Base-by-base conservation (phyloP, 2,329 filamentous ascomycete genomes). In the Fusarium buharicum region DNA sequence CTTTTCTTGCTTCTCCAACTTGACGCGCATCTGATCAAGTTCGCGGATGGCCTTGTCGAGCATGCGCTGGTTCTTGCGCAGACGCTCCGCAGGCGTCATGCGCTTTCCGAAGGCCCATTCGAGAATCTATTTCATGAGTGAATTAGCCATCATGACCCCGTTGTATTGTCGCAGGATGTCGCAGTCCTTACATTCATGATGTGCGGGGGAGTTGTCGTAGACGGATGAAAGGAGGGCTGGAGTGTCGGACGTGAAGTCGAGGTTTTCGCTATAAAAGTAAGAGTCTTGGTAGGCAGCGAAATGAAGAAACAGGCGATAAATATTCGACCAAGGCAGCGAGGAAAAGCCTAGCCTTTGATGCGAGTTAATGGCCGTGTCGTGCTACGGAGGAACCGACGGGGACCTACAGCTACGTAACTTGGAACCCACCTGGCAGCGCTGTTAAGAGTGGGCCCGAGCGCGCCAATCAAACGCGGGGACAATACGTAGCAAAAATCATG, bases 31-130 rank as follows among this genome's bases (percentile, higher is more conserved):
- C 63, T 96, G 90, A 74, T 99, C 95, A 49, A 99, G 86, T 77
- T 99, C 95, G 69, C 95, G 89, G 73, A 98, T 95, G 11, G 95
- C 96, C 82, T 97, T 97, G 79, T 99, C 95, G 64, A 99, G 88
- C 68, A 95, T 93, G 71, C 95, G 88, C 80, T 98, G 95, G 78
- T 99, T 96, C 83, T 94, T 94, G 77, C 91, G 89, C 76, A 94
- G 83, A 76, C 91, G 90, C 84, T 95, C 91, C 20, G 93, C 92
- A 4, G 95, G 94, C 83, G 95, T 99, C 86, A 98, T 96, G 78
- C 95, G 95, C 86, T 97, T 98, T 68, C 95, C 95, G 75, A 99
- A 99, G 34, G 94, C 94, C 93, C 95, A 99, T 86, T 99, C 95
- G 62, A 99, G 86, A 75, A 98, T 92, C 92, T 97, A 70, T 48